Evolutionary conservation across 805 yeast species (phyloP).

Genomic region (Suhomyces pyralidae): DNA sequence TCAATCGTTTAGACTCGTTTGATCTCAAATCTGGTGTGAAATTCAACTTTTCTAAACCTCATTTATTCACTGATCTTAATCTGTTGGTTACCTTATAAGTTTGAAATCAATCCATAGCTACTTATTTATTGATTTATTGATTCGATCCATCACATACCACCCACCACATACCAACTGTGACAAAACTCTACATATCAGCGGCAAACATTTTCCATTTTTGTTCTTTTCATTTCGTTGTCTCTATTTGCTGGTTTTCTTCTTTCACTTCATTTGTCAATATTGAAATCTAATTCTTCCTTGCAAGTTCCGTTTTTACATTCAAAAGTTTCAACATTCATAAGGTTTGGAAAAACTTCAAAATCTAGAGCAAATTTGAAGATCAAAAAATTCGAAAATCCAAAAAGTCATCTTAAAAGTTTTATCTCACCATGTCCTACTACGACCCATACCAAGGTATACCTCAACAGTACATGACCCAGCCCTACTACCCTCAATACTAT

Average conservation of each 20-base stretch:
- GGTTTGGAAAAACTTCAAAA: not conserved
- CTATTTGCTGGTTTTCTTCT: conserved; percentile 1
- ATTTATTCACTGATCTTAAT: not conserved
- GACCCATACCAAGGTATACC: conserved; percentile 39
- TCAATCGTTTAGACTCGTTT: not conserved
- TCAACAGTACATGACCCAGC: conserved; percentile 35
- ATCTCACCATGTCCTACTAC: conserved; percentile 36
- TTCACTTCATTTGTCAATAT: conserved; percentile 6
- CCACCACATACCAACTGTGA: not conserved
- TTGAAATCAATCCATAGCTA: not conserved
- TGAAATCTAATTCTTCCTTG: not conserved
- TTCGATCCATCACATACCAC: not conserved
- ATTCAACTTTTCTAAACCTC: not conserved
- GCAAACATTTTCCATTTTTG: not conserved
- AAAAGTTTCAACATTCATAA: not conserved
- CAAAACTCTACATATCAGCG: not conserved
- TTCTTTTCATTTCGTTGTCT: conserved; percentile 5
- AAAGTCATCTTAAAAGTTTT: not conserved
- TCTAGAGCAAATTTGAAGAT: not conserved
- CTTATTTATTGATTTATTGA: not conserved
- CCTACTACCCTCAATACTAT: conserved; percentile 34
- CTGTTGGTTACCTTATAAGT: not conserved
- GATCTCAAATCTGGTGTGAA: not conserved
- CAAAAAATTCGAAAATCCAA: not conserved
- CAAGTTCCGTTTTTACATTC: not conserved